Evolutionary conservation across 176 grass and related monocot genomes (phyloP), one percentile per base, ranked within the genome.

Genomic region (Lolium multiflorum): DNA sequence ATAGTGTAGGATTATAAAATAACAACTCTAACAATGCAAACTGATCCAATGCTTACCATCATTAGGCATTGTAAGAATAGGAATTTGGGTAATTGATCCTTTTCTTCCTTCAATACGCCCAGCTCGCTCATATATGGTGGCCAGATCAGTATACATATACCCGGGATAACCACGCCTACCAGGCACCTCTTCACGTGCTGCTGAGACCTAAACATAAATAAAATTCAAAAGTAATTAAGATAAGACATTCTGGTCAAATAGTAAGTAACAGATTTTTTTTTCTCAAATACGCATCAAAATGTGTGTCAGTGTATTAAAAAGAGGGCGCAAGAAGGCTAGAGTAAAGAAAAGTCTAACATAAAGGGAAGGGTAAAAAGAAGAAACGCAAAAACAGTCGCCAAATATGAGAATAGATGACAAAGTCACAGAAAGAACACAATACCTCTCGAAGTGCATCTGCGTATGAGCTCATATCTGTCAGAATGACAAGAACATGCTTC

Each of bases 121-220:
- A 87, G 91, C 93, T 20, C 93, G 87, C 66, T 98, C 95, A 95
- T 95, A 98, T 88, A 98, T 98, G 28, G 95, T 98, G 13, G 95
- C 95, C 83, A 95, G 61, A 90, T 98, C 95, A 51, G 95, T 98
- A 66, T 98, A 98, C 95, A 98, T 98, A 71, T 98, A 98, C 2
- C 95, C 95, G 59, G 95, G 95, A 91, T 98, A 98, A 88, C 95
- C 93, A 92, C 95, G 95, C 76, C 95, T 91, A 89, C 95, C 91
- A 35, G 95, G 95, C 44, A 98, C 93, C 87, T 98, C 95, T 83
- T 98, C 95, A 81, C 95, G 79, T 43, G 95, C 95, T 24, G 95
- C 95, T 61, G 93, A 98, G 13, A 98, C 95, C 95, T 98, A 74
- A 54, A 61, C n/a, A 81, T 38, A 76, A 68, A n/a, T 12, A 38